Evolutionary conservation across 2,329 filamentous ascomycete genomes (phyloP), one percentile per base, ranked within the genome.

Genomic region (Podosphaera fusca): DNA sequence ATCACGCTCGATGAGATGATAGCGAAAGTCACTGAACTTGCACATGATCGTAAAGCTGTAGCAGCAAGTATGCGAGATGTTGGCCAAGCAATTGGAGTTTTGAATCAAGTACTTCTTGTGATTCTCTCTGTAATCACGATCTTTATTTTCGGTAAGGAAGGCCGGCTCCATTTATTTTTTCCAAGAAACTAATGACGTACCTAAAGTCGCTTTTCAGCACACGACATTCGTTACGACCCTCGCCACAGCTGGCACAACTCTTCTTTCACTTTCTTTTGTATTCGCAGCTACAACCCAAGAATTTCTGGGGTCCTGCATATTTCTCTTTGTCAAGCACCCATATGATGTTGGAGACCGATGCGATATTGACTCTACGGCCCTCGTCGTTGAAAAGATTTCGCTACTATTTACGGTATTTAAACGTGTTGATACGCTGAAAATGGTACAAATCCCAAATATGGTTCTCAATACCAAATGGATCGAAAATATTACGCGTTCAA

Each of bases 261-360:
- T 98, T 47, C 80, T 98, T 8, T 96, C 90, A 4, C 74, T 96
- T n/a, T 95, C 90, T 3, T 98, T 98, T 72, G 84, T 95, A 63
- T 96, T 98, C 69, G 83, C 89, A 31, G 84, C 84, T 57, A 95
- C 89, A 1, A 83, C 84, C 2, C 89, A 95, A 70, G 92, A 98
- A 70, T 85, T 98, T 61, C 79, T 98, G n/a, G 90, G 90, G 65
- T 95, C 89, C 42, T 96, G 90, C 73, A 95, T 98, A 66, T 98
- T 98, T 74, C 74, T 98, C 1, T 98, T 98, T 65, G 87, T 96
- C 73, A 98, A 98, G 74, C 92, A 98, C 68, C 90, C 92, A 0
- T 96, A 85, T 68, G 92, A 98, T 67, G 88, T 96, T 30, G 89
- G 90, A 60, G 92, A 98, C 68, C 83, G 92, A 33, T 86, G 96